Conservation (phyloP, 2,329 filamentous ascomycete genomes). For the Alternaria viburni region DNA sequence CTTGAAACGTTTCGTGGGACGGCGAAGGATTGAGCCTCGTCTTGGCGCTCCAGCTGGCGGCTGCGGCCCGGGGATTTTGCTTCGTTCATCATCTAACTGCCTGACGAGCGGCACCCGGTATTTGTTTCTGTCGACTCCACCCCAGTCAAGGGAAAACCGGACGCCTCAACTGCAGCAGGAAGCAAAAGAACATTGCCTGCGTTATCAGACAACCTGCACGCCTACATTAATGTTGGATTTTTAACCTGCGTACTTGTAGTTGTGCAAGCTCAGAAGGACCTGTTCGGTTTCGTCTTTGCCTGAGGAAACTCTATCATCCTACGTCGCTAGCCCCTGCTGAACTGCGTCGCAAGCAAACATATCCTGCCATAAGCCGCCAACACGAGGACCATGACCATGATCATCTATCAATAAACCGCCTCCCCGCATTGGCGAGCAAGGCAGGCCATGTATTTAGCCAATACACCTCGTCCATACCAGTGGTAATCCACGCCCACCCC, state of each 20-base stretch:
- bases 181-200: neutral
- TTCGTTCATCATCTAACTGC: neutral
- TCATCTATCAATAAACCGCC: slow-evolving; percentile 8
- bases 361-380: neutral
- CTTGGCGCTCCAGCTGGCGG: slow-evolving; percentile 10
- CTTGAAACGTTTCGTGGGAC: neutral
- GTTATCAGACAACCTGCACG: neutral
- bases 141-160: neutral
- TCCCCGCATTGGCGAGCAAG: neutral
- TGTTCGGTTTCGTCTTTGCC: neutral
- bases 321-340: neutral
- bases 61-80: slow-evolving; percentile 2
- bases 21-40: slow-evolving; percentile 13
- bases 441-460: slow-evolving; percentile 17
- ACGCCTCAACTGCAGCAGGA: neutral
- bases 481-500: slow-evolving; percentile 13
- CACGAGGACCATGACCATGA: slow-evolving; percentile 1
- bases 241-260: neutral
- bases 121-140: slow-evolving; percentile 1
- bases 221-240: neutral
- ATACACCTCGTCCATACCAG: slow-evolving; percentile 6
- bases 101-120: neutral
- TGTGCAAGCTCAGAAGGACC: neutral
- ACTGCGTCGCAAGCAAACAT: slow-evolving; percentile 4
- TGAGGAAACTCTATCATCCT: neutral